Base-by-base conservation (phyloP, 257 asterid genomes). In the Ligustrum vulgare region DNA sequence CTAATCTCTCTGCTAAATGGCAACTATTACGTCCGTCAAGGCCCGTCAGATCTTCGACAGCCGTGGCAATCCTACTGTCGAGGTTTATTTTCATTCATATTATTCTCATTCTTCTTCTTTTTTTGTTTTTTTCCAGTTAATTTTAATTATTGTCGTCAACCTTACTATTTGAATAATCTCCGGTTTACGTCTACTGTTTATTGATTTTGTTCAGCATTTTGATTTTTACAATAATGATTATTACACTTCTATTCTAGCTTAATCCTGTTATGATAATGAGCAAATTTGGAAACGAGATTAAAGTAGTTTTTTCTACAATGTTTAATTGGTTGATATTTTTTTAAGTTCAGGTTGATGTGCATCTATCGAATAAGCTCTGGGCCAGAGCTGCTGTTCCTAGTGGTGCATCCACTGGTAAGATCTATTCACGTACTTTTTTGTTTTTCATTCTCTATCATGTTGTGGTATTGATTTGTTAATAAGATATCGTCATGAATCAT, bases 351-450 rank as follows among this genome's bases (percentile, higher is more conserved):
- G 98, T 90, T 72, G 98, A 93, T 84, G 82, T 85, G 25, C 76
- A 28, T 84, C 84, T 86, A 13, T 86, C 97, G 6, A 84, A 87
- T 67, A 96, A 93, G 67, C 1, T 71, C 36, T 84, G 62, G 13
- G 91, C 93, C 3, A 89, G 98, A 84, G 98, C 97, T 32, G 97
- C 98, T 75, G 98, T 91, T 76, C 97, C 97, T 8, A 93, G 98
- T 41, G 98, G 98, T 36, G 98, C 98, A 79, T 93, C 98, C 67
- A 93, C 98, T 0, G 98, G 98, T 93, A 82, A 82, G 84, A 80
- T 81, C 82, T 74, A 33, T 6, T 66, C 5, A 70, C 69, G 9
- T 64, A 4, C 43, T 7, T 18, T 8, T 72, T 36, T 36, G 39
- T 36, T 7, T 23, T 7, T 25, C 39, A 15, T 34, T 15, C 20